Evolutionary conservation across 1,139 yeast species (phyloP), one percentile per base, ranked within the genome.

Genomic region (Suhomyces yuchorum): DNA sequence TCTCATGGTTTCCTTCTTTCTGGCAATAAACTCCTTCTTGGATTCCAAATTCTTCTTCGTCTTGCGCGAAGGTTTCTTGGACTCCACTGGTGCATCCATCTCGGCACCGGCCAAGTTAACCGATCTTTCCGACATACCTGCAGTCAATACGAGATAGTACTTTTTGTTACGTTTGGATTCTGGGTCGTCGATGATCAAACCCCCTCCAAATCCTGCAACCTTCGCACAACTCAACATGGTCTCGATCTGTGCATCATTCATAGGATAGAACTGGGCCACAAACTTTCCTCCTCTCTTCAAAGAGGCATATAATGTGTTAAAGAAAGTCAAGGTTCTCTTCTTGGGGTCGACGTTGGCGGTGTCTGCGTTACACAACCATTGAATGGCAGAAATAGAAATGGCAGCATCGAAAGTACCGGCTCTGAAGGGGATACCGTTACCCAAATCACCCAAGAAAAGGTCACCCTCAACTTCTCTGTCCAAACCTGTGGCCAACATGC

Each of bases 361-460:
- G 65, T 93, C 99, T 3, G 99, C 99, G 65, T 93, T 93, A 73
- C 98, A 90, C 40, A 93, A 80, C 99, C 99, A 93, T 67, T 93
- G 99, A 48, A 93, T 90, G 4, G 96, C 99, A 41, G 96, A 87
- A 56, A 93, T 90, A 19, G 96, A 87, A 39, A 93, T 88, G 3
- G 97, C 99, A 1, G 98, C 98, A 68, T 95, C 99, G 65, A 93
- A 93, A 0, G 96, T 80, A 47, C 99, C 99, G 1, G 99, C 91
- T 60, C 99, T 77, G 62, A 93, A 93, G 7, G 99, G 99, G 4
- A 95, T 78, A 22, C 99, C 99, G 51, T 79, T 78, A 37, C 99
- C 99, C 77, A 93, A 87, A 71, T 93, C 99, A 37, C 90, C 85
- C 50, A 92, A 72, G 63, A 95, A 85, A 54, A 93, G 69, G 66